A percentile compares a stretch with the other conserved stretches of the same genome.
phyloP scores from a whole-genome alignment of 2,329 filamentous ascomycete genomes.

The Exophiala dermatitidis region DNA sequence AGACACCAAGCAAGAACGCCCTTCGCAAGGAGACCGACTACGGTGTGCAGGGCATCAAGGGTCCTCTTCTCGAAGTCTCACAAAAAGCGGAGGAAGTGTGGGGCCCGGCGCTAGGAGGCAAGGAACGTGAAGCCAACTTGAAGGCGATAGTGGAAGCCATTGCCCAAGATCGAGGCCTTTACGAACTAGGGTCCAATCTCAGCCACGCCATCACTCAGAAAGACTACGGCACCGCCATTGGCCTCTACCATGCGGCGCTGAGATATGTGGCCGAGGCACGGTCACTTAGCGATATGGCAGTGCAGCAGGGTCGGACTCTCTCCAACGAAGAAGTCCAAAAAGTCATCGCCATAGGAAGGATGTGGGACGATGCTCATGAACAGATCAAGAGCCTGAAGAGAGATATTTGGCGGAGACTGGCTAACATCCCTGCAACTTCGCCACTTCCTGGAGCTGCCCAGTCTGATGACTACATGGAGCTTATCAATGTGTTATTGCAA shows the following conservation, averaged over 20 bases:
- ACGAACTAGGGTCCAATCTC: conserved; percentile 71
- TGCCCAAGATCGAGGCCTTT: conserved; percentile 70
- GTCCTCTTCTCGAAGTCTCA: conserved; percentile 77
- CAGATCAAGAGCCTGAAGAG: conserved; percentile 83
- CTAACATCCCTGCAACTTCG: conserved; percentile 55
- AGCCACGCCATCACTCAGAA: conserved; percentile 81
- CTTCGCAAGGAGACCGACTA: conserved; percentile 89
- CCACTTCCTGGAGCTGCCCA: conserved; percentile 47
- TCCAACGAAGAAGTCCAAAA: conserved; percentile 76
- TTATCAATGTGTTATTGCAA: conserved; percentile 84
- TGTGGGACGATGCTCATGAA: conserved; percentile 90
- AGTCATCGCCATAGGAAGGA: conserved; percentile 77
- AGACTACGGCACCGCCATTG: conserved; percentile 80
- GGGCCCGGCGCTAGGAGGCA: conserved; percentile 85
- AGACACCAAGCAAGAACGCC: conserved; percentile 75
- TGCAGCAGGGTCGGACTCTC: conserved; percentile 48
- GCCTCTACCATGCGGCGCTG: conserved; percentile 78
- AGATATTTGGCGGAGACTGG: conserved; percentile 77
- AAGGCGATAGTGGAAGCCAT: conserved; percentile 69
- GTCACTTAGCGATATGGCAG: conserved; percentile 55
- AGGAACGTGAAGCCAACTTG: conserved; percentile 82
- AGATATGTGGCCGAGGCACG: conserved; percentile 73
- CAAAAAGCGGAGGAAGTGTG: conserved; percentile 96
- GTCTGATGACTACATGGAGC: conserved; percentile 79
- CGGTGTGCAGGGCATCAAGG: conserved; percentile 79